Base-by-base conservation (phyloP, 2,329 filamentous ascomycete species). In the Zopfia rhizophila region DNA sequence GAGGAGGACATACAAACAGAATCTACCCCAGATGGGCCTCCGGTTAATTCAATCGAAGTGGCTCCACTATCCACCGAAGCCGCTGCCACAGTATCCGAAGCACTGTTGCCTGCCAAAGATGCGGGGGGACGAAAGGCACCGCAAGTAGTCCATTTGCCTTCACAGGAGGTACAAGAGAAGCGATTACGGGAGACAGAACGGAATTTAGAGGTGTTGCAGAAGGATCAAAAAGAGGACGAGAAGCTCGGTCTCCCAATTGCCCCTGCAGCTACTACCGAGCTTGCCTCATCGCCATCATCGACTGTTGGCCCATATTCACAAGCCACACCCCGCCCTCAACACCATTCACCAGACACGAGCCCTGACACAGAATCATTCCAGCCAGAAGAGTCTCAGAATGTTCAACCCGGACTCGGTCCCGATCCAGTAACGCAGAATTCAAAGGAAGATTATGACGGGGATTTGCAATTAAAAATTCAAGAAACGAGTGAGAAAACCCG, bases 311-410 rank as follows among this genome's bases (percentile, higher is more conserved):
- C 86, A 2, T 86, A 87, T 58, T 91, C 88, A 30, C 85, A 85
- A 42, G 84, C 87, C 16, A 94, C 90, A 0, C 88, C 90, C 2
- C 82, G 81, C 24, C 79, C 86, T 27, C 82, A 86, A 48, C 82
- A 87, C 52, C 81, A 79, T 5, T 91, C 89, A 1, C 84, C 88
- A 1, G 86, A 88, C 56, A 91, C 89, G 2, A 91, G 88, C 58
- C 86, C 88, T 1, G 88, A 88, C 42, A 82, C 87, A 42, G 87
- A 75, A 19, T 68, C 74, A 33, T 75, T 76, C 46, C 72, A 68
- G 7, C 72, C 74, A 19, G 65, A 53, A 52, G 27, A 62, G 51
- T 53, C 63, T 53, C 33, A 55, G 23, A 45, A 60, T 48, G 14
- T 64, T 48, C 45, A 66, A 50, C 48, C 48, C 22, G 69, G 69